Base-by-base conservation (phyloP, 2,329 filamentous ascomycete genomes). In the Madurella fahalii region DNA sequence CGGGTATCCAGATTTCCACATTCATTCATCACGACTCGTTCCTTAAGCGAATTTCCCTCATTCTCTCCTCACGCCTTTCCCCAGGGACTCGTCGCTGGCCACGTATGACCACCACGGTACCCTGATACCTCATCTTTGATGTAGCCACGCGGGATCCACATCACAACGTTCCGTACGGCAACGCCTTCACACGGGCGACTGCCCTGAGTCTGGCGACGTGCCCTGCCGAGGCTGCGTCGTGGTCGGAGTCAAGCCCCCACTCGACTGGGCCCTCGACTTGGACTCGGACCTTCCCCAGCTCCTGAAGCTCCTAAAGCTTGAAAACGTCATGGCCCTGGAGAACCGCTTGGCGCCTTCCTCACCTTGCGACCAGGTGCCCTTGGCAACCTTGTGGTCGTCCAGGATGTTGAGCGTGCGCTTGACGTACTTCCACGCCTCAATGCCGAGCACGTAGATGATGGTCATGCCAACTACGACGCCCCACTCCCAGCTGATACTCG, bases 401-500 rank as follows among this genome's bases (percentile, higher is more conserved):
- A 83, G 73, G 25, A 81, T 72, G 52, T 72, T 69, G 62, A 77
- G 76, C 43, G 67, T 63, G 47, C 87, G 76, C 80, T 91, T 91
- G 57, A 71, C 69, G 63, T 78, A 78, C 73, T 91, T 90, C 86
- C 87, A 92, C 9, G 73, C 68, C 74, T 92, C 88, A 40, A 90
- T 78, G 25, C 85, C 84, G 0, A 77, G 68, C 45, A 91, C 78
- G 65, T 86, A 91, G 4, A 89, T 65, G 12, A 85, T 59, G 0
- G 84, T 79, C 54, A 81, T 82, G 17, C 83, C 79, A 32, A 89
- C 74, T 0, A 86, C 81, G 5, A 91, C 74, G 1, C 78, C 82
- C 87, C 86, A 91, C 67, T 90, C 87, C 88, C 87, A 91, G 16
- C 74, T 78, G 62, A 91, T 90, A 16, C 76, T 78, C 8, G 73